Base-by-base conservation (phyloP, 345 rosid genomes). In the Aquilaria yunnanensis region DNA sequence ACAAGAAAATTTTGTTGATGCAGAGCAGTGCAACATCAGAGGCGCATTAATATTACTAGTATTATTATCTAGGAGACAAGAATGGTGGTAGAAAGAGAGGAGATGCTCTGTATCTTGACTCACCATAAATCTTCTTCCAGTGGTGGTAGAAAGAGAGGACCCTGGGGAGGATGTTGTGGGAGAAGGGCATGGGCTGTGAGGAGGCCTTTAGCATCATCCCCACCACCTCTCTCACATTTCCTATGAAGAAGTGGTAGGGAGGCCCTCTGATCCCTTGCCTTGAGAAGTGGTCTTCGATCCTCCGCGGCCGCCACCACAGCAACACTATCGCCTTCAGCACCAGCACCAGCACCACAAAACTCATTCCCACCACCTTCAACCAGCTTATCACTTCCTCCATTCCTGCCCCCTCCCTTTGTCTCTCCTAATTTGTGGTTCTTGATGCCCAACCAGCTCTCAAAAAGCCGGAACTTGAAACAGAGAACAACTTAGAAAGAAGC, bases 101-200 rank as follows among this genome's bases (percentile, higher is more conserved):
- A 56, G 31, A 47, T 10, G 10, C 8, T 57, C 73, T 37, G 43
- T 5, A 37, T 9, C 5, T 37, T 37, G 43, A 37, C 8, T 37
- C 43, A 94, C 99, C 99, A 54, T 94, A 90, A 68, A 90, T 83
- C 78, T 94, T 94, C 75, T 85, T 83, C 99, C 99, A 94, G 70
- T 94, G 93, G 63, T 90, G 96, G 67, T 94, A 94, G 52, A 94
- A 90, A 45, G 99, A 74, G 67, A 94, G 93, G 53, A 94, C 99
- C 55, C 99, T 69, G 23, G 99, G 99, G 29, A 94, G 95, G 48
- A 94, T 94, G 79, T 94, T 90, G 81, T 94, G 99, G n/a, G 97
- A 94, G 77, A 76, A 80, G 71, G 98, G 98, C 87, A 37, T 37
- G 64, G 97, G 99, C 34, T 86, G 89, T 55, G 97, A 78, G 62